Percentiles rank a stretch among this genome's conserved stretches.
Conservation (phyloP, 192 early-diverging fungal species). For the Obelidium mucronatum region DNA sequence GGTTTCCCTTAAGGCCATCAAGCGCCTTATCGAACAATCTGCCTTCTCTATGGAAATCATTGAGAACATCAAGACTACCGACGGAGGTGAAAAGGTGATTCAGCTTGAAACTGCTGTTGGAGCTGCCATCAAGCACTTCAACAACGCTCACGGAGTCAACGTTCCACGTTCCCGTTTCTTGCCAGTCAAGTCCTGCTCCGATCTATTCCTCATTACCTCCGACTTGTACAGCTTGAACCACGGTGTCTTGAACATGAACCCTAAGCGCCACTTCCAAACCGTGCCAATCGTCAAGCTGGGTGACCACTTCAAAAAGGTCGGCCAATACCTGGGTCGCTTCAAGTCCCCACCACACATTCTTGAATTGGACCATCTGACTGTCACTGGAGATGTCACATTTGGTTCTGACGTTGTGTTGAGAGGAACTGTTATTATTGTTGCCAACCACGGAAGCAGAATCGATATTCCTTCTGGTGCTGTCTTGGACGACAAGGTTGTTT, state of each 20-base stretch:
- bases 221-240: slow-evolving; percentile 94
- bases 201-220: slow-evolving; percentile 95
- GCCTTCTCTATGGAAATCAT: slow-evolving; percentile 93
- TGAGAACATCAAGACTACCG: slow-evolving; percentile 95
- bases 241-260: slow-evolving; percentile 91
- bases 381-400: slow-evolving; percentile 98
- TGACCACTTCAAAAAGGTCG: slow-evolving; percentile 97
- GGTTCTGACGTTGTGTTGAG: slow-evolving; percentile 86
- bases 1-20: slow-evolving; percentile 57
- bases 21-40: slow-evolving; percentile 79
- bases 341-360: slow-evolving; percentile 94
- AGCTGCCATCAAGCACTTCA: slow-evolving; percentile 98
- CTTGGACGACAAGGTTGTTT: slow-evolving; percentile 98
- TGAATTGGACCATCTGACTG: slow-evolving; percentile 97
- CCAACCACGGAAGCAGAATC: slow-evolving; percentile 96
- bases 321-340: slow-evolving; percentile 89
- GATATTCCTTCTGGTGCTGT: slow-evolving; percentile 95
- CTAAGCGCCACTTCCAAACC: slow-evolving; percentile 91
- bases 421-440: slow-evolving; percentile 98
- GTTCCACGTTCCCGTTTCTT: slow-evolving; percentile 98
- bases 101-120: slow-evolving; percentile 99
- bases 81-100: slow-evolving; percentile 93
- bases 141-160: slow-evolving; percentile 93
- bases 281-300: slow-evolving; percentile 96
- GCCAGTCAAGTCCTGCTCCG: slow-evolving; percentile 98